Percentiles rank a stretch among this genome's conserved stretches.
These are phyloP conservation scores for Zelopaecilomyces penicillatus DNA, from an alignment of 2,329 filamentous ascomycete species.

Conservation along the genomic window DNA sequence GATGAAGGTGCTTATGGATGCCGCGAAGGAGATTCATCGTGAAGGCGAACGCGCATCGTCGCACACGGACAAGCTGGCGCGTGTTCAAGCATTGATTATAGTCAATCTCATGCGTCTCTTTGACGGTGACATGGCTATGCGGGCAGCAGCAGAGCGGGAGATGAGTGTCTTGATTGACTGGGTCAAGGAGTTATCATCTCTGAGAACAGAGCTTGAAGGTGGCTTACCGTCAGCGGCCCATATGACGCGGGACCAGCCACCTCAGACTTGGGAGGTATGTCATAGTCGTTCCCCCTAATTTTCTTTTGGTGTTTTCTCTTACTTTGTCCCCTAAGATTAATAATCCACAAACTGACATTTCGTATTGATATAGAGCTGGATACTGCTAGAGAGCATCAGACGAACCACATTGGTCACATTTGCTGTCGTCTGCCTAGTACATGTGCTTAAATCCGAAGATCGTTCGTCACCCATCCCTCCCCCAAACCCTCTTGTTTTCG, in stretches of 20 bases:
- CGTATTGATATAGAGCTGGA: constrained; percentile 24
- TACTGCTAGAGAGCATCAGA: constrained; percentile 33
- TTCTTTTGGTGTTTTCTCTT: background rate
- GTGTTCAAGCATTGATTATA: constrained; percentile 34
- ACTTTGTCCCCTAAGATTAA: background rate
- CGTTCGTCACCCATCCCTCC: constrained; percentile 15
- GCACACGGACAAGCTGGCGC: constrained; percentile 31
- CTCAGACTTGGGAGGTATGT: constrained; percentile 34
- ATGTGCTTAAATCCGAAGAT: constrained; percentile 24
- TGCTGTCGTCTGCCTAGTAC: constrained; percentile 24
- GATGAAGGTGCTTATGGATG: constrained; percentile 30
- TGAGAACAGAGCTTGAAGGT: constrained; percentile 27
- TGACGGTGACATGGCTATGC: constrained; percentile 33
- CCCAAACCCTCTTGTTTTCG: background rate
- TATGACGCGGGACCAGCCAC: constrained; percentile 23
- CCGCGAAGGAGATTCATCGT: constrained; percentile 26
- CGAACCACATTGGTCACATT: constrained; percentile 28
- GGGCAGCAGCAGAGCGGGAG: constrained; percentile 33
- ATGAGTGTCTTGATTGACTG: constrained; percentile 27
- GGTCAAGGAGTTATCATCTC: constrained; percentile 24
- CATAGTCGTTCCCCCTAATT: background rate
- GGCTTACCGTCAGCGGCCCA: constrained; percentile 13
- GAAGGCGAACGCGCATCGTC: constrained; percentile 24
- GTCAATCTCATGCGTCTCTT: constrained; percentile 35
- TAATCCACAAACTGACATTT: constrained; percentile 2